Conservation (phyloP, 2,329 filamentous ascomycete species). For the Arthrinium puccinioides region DNA sequence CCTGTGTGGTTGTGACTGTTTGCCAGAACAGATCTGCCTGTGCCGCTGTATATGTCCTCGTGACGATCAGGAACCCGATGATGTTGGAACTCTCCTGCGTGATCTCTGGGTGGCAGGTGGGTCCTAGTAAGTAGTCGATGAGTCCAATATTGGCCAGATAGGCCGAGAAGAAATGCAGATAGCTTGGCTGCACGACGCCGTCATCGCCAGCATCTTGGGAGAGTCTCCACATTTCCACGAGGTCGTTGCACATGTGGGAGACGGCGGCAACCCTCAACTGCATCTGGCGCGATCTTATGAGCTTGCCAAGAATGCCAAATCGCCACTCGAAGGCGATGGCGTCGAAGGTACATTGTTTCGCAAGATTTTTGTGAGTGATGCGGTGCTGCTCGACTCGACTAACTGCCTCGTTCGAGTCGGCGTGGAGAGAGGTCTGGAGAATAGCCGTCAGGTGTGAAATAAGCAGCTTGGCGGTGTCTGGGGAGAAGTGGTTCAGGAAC, state of each 20-base stretch:
- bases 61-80: constrained; percentile 79
- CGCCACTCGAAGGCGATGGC: constrained; percentile 60
- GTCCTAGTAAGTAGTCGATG: constrained; percentile 79
- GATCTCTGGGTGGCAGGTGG: constrained; percentile 87
- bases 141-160: constrained; percentile 65
- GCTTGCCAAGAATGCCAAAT: constrained; percentile 59
- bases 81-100: constrained; percentile 77
- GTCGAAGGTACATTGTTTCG: constrained; percentile 31
- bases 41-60: constrained; percentile 59
- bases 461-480: constrained; percentile 32
- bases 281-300: constrained; percentile 83
- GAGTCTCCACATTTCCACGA: constrained; percentile 60
- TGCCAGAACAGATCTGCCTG: constrained; percentile 82
- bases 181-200: constrained; percentile 19
- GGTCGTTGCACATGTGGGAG: constrained; percentile 61
- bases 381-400: constrained; percentile 24
- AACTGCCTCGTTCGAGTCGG: constrained; percentile 27
- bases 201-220: constrained; percentile 34
- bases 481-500: constrained; percentile 42
- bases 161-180: constrained; percentile 61
- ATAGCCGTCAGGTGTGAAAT: constrained; percentile 37
- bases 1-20: constrained; percentile 72
- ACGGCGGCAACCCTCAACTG: constrained; percentile 78
- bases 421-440: constrained; percentile 31
- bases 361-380: constrained; percentile 28